Conservation (phyloP, 2,329 filamentous ascomycete species). For the Colletotrichum somersetense region DNA sequence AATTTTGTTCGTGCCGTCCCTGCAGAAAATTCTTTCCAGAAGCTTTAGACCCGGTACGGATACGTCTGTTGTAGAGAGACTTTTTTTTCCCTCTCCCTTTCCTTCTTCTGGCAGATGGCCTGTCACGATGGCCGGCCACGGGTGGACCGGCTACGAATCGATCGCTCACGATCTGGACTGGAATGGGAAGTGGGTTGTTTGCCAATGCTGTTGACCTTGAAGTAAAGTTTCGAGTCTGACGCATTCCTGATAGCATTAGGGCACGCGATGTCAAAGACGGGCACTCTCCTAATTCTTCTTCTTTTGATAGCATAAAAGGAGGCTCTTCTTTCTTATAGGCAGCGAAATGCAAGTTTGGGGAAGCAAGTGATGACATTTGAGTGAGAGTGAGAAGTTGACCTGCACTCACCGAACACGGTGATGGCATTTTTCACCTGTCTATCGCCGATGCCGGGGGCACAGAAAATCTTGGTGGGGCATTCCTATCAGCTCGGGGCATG, state of each 20-base stretch:
- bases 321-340: not conserved
- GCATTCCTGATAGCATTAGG: not conserved
- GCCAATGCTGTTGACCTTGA: not conserved
- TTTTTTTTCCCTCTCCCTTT: not conserved
- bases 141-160: conserved; percentile 9
- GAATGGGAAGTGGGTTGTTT: conserved; percentile 12
- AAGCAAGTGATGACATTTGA: not conserved
- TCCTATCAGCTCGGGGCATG: conserved; percentile 8
- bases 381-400: conserved; percentile 11
- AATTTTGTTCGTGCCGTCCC: conserved; percentile 35
- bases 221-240: not conserved
- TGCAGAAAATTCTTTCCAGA: conserved; percentile 36
- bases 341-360: not conserved
- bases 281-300: not conserved
- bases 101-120: not conserved
- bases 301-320: not conserved
- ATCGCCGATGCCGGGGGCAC: conserved; percentile 35
- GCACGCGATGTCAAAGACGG: not conserved
- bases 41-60: conserved; percentile 1
- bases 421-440: conserved; percentile 21
- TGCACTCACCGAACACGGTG: conserved; percentile 33
- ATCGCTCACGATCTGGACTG: conserved; percentile 2
- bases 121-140: conserved; percentile 16
- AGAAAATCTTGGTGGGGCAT: conserved; percentile 20
- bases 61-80: not conserved